Evolutionary conservation across 1,139 yeast species (phyloP).

Genomic region (Nematodospora anomalae): DNA sequence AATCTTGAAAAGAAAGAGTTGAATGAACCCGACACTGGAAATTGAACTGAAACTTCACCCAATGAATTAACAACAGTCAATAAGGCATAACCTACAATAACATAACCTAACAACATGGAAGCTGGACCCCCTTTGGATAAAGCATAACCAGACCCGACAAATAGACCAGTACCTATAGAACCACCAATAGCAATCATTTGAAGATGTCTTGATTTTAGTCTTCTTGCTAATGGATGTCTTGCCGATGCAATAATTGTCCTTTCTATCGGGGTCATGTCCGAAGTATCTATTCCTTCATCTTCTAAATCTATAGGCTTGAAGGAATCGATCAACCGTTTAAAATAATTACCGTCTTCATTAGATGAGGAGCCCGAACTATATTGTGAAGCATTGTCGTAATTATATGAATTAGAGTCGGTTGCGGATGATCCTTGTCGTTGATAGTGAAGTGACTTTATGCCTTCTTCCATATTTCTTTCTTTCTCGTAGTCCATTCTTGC

Average conservation of each 20-base stretch:
- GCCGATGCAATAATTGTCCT: conserved; percentile 39
- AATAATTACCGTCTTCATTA: conserved; percentile 2
- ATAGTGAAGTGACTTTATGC: background rate
- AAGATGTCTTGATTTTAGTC: conserved; percentile 41
- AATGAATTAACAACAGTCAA: conserved; percentile 57
- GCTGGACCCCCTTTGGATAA: conserved; percentile 73
- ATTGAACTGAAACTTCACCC: conserved; percentile 62
- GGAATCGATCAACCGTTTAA: conserved; percentile 27
- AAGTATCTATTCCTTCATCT: conserved; percentile 39
- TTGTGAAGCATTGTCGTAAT: background rate
- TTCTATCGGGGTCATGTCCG: conserved; percentile 29
- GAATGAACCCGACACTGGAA: conserved; percentile 64
- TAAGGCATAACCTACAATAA: conserved; percentile 43
- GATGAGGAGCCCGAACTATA: background rate
- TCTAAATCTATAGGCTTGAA: conserved; percentile 44
- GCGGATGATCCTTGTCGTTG: background rate
- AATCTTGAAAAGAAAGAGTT: conserved; percentile 57
- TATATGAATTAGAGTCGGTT: background rate
- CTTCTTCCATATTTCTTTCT: background rate
- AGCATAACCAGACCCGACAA: conserved; percentile 71
- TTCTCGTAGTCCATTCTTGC: background rate
- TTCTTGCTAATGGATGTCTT: conserved; percentile 37
- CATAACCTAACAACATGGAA: conserved; percentile 52
- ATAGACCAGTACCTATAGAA: conserved; percentile 48
- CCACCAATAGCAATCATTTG: conserved; percentile 51